These are phyloP conservation scores for Daldinia sp. DNA, from an alignment of 2,329 filamentous ascomycete species.

Conservation along the genomic window DNA sequence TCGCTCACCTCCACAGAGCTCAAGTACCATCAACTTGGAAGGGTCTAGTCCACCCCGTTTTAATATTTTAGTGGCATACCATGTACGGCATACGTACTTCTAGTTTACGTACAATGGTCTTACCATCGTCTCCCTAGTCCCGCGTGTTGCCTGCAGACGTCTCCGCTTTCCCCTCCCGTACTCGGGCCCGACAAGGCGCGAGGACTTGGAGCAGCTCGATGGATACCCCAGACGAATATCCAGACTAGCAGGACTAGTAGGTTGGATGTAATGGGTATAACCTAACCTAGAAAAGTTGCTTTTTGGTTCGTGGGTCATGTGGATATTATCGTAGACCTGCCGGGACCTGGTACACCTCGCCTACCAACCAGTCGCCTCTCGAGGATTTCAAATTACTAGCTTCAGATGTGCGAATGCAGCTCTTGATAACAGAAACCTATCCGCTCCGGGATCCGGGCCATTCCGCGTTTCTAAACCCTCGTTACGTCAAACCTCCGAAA, in stretches of 20 bases:
- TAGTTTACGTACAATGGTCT: background rate
- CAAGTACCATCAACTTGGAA: background rate
- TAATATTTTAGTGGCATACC: no score
- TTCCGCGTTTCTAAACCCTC: conserved; percentile 22
- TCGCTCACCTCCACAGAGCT: background rate
- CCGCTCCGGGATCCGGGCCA: conserved; percentile 19
- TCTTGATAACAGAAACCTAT: conserved; percentile 9
- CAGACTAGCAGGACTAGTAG: no score
- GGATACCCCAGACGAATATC: background rate
- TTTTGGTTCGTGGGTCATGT: conserved; percentile 4
- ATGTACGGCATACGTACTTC: no score
- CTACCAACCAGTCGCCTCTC: conserved; percentile 29
- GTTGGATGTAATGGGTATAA: conserved; percentile 20
- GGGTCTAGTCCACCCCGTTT: background rate
- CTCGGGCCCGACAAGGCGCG: conserved; percentile 16
- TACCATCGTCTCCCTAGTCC: background rate
- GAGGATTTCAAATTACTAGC: conserved; percentile 28
- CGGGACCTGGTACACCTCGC: conserved; percentile 1
- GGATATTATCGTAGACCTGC: background rate
- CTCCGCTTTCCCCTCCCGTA: conserved; percentile 32
- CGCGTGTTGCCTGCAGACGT: conserved; percentile 9
- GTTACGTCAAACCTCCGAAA: conserved; percentile 30
- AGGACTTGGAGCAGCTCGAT: conserved; percentile 6
- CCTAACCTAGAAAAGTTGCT: background rate
- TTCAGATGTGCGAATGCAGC: background rate